Conservation (phyloP, 306 rosid species). For the Dalbergia cultrata region DNA sequence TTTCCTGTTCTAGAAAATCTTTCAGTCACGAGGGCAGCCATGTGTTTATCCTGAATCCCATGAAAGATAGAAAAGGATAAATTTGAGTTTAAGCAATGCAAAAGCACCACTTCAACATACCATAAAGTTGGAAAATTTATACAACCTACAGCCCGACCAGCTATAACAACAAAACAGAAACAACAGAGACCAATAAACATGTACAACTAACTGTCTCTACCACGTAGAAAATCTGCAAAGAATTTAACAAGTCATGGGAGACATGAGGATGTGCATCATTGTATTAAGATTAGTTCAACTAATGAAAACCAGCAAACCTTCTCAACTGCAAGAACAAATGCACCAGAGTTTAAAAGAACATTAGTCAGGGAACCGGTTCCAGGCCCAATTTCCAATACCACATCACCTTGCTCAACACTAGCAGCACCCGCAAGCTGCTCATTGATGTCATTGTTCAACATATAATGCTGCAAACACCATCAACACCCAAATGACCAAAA, state of each 20-base stretch:
- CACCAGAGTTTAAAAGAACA: slow-evolving; percentile 73
- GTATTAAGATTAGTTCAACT: neutral
- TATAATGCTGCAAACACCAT: slow-evolving; percentile 75
- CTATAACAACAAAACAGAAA: neutral
- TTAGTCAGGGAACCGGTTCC: slow-evolving; percentile 95
- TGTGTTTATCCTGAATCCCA: slow-evolving; percentile 76
- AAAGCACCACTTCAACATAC: slow-evolving; percentile 1
- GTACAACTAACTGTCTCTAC: neutral
- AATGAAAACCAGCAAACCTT: slow-evolving; percentile 65
- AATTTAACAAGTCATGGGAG: slow-evolving; percentile 33
- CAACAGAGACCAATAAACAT: slow-evolving; percentile 6
- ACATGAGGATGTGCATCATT: slow-evolving; percentile 5
- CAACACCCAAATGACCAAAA: slow-evolving; percentile 32
- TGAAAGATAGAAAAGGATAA: slow-evolving; percentile 37
- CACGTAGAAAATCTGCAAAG: slow-evolving; percentile 20
- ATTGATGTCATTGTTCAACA: slow-evolving; percentile 82
- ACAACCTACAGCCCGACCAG: neutral
- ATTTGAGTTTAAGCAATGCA: slow-evolving; percentile 21
- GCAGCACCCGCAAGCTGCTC: slow-evolving; percentile 77
- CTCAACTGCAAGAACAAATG: slow-evolving; percentile 82
- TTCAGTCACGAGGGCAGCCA: slow-evolving; percentile 85
- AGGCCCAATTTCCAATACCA: slow-evolving; percentile 89
- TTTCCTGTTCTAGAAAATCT: slow-evolving; percentile 71
- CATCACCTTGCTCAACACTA: slow-evolving; percentile 70
- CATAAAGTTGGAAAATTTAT: slow-evolving; percentile 16